These are phyloP conservation scores for Thermothelomyces thermophilus DNA, from an alignment of 2,329 filamentous ascomycete species.

Conservation along the genomic window DNA sequence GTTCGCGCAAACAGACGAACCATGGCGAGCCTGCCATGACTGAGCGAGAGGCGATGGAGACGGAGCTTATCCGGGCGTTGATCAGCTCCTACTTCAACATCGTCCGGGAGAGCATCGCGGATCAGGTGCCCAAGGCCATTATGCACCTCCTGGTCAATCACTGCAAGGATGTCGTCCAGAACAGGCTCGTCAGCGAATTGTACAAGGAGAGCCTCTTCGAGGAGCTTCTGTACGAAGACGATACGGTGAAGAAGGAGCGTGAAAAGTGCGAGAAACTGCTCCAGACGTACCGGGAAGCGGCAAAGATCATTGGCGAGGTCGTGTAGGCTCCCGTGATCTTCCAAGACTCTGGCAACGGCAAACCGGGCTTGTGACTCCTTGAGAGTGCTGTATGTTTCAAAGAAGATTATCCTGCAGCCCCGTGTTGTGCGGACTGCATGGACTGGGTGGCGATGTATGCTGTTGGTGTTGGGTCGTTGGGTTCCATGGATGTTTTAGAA, in stretches of 20 bases:
- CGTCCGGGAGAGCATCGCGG: constrained; percentile 94
- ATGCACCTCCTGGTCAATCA: constrained; percentile 99
- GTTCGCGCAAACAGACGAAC: constrained; percentile 37
- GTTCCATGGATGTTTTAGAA: background rate
- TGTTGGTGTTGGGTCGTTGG: constrained; percentile 7
- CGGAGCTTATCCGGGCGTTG: constrained; percentile 89
- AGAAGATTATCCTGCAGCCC: background rate
- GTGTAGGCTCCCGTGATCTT: constrained; percentile 46
- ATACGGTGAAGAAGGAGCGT: constrained; percentile 91
- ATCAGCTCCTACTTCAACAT: constrained; percentile 99
- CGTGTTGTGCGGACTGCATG: background rate
- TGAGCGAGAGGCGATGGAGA: constrained; percentile 94
- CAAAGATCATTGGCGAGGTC: constrained; percentile 97
- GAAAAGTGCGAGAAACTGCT: constrained; percentile 98
- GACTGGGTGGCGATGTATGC: constrained; percentile 1
- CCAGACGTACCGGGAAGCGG: constrained; percentile 92
- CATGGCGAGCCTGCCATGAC: constrained; percentile 79
- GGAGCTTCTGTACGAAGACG: constrained; percentile 93
- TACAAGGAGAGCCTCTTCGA: constrained; percentile 90
- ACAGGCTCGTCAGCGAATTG: constrained; percentile 87
- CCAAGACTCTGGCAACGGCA: background rate
- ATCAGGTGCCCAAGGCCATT: constrained; percentile 96
- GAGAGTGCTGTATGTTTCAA: constrained; percentile 1
- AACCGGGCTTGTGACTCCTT: background rate
- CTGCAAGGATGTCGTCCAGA: constrained; percentile 96